Evolutionary conservation across 768 basidiomycete genomes (phyloP).

Genomic region (Glaciozyma martinii): DNA sequence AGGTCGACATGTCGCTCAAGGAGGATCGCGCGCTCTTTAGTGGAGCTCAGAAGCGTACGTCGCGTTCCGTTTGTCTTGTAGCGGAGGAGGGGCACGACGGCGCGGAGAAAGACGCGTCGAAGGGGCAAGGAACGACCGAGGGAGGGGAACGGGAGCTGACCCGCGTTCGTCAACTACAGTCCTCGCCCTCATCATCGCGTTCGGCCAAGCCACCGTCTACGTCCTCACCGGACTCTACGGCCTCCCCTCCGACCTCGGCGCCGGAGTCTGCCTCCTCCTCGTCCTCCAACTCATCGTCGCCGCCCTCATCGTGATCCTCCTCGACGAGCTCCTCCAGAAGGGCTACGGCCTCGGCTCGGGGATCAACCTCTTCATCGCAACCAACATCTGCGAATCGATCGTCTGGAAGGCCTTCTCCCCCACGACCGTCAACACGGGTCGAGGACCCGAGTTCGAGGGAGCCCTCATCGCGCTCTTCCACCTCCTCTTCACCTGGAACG

Average conservation of each 20-base stretch:
- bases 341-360: slow-evolving; percentile 98
- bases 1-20: slow-evolving; percentile 93
- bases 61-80: neutral
- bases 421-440: slow-evolving; percentile 94
- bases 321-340: slow-evolving; percentile 97
- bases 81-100: neutral
- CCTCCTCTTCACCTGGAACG: slow-evolving; percentile 93
- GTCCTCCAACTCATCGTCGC: slow-evolving; percentile 93
- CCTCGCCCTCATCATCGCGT: slow-evolving; percentile 89
- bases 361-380: slow-evolving; percentile 97
- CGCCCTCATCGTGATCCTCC: slow-evolving; percentile 90
- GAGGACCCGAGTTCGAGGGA: slow-evolving; percentile 96
- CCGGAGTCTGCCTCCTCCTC: slow-evolving; percentile 91
- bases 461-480: slow-evolving; percentile 95
- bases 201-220: slow-evolving; percentile 94
- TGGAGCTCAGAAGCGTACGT: slow-evolving; percentile 90
- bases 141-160: neutral
- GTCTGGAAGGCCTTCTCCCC: slow-evolving; percentile 99
- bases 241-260: slow-evolving; percentile 81
- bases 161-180: slow-evolving; percentile 47
- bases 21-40: slow-evolving; percentile 93
- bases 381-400: slow-evolving; percentile 99
- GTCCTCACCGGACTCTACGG: slow-evolving; percentile 95
- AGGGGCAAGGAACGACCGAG: neutral
- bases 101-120: neutral